These are phyloP conservation scores for Mytilinidion resinicola DNA, from an alignment of 495 filamentous ascomycete genomes.

Conservation along the genomic window DNA sequence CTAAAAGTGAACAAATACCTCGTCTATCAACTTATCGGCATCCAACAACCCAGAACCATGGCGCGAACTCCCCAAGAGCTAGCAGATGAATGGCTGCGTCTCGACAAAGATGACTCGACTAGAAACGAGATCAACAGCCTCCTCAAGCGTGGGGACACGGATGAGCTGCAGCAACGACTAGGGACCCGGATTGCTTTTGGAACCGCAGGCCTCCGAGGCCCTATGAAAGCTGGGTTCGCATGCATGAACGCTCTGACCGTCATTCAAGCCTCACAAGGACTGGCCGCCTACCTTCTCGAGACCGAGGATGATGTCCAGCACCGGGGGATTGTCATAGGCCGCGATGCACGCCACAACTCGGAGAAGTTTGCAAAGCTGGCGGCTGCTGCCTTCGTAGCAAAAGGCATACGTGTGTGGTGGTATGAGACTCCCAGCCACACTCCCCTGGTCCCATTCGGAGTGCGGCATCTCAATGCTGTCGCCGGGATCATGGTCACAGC, in stretches of 20 bases:
- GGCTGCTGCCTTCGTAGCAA: slow-evolving; percentile 57
- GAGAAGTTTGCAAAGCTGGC: slow-evolving; percentile 57
- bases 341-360: slow-evolving; percentile 65
- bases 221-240: slow-evolving; percentile 65
- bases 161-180: slow-evolving; percentile 53
- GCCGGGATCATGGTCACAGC: slow-evolving; percentile 71
- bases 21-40: not conserved
- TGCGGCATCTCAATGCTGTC: slow-evolving; percentile 49
- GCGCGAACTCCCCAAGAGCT: slow-evolving; percentile 27
- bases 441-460: slow-evolving; percentile 63
- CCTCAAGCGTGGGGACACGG: slow-evolving; percentile 40
- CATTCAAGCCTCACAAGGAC: slow-evolving; percentile 66
- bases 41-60: not conserved
- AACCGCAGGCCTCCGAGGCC: slow-evolving; percentile 62
- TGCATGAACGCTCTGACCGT: slow-evolving; percentile 65
- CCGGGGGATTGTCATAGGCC: slow-evolving; percentile 55
- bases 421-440: slow-evolving; percentile 54
- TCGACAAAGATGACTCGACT: slow-evolving; percentile 57
- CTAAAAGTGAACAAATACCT: not conserved
- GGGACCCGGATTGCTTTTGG: slow-evolving; percentile 59
- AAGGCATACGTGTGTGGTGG: slow-evolving; percentile 57
- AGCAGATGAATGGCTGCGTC: slow-evolving; percentile 52
- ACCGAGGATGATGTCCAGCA: slow-evolving; percentile 33
- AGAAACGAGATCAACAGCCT: slow-evolving; percentile 55
- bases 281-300: slow-evolving; percentile 54